A percentile compares a stretch with the other conserved stretches of the same genome.
phyloP scores from a whole-genome alignment of 768 basidiomycete species.

The Boletus reticulatus region DNA sequence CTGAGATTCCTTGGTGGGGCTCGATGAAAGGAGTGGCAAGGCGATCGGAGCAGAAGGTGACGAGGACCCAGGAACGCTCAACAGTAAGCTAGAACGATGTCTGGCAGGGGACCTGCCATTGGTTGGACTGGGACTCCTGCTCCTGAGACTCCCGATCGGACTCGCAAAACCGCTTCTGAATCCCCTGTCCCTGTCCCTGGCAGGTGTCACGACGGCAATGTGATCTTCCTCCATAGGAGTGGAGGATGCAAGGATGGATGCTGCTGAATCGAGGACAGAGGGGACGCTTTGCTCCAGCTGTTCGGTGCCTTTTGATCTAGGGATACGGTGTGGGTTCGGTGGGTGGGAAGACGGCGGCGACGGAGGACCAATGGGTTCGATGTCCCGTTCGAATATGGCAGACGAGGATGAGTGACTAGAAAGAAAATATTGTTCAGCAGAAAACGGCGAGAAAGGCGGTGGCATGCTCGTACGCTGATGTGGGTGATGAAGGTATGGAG shows the following conservation, averaged over 20 bases:
- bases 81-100: constrained; percentile 43
- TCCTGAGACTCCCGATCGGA: constrained; percentile 61
- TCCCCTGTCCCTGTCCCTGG: constrained; percentile 33
- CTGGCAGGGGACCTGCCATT: constrained; percentile 34
- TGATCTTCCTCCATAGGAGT: constrained; percentile 49
- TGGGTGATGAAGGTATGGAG: constrained; percentile 79
- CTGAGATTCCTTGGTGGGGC: constrained; percentile 25
- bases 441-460: constrained; percentile 1
- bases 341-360: constrained; percentile 40
- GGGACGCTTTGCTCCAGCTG: constrained; percentile 79
- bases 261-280: constrained; percentile 82
- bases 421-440: constrained; percentile 7
- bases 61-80: constrained; percentile 45
- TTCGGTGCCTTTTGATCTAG: constrained; percentile 69
- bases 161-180: constrained; percentile 58
- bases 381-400: constrained; percentile 90
- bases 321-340: constrained; percentile 68
- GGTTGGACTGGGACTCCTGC: constrained; percentile 64
- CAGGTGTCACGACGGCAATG: constrained; percentile 63
- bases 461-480: constrained; percentile 59
- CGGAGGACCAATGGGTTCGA: constrained; percentile 54
- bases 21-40: constrained; percentile 25
- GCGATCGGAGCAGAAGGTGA: constrained; percentile 19
- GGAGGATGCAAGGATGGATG: constrained; percentile 58
- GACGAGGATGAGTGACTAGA: constrained; percentile 72